A percentile compares a stretch with the other conserved stretches of the same genome.
Conservation (phyloP, 306 rosid genomes). For the Lathyrus tuberosus region DNA sequence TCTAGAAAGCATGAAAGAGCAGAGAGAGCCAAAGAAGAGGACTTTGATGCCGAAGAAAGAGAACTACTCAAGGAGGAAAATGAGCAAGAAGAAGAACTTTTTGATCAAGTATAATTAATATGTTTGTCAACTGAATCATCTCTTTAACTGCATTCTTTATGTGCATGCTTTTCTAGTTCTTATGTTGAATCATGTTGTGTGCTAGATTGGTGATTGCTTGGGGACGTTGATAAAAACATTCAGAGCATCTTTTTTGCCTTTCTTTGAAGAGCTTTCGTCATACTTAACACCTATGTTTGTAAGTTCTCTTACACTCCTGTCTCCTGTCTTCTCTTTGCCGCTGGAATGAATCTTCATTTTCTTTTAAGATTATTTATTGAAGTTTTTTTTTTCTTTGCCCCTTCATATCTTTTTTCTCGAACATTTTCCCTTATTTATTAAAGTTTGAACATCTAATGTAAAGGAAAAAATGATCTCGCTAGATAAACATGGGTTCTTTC, state of each 20-base stretch:
- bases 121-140: conserved; percentile 21
- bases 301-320: conserved; percentile 43
- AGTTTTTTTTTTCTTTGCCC: conserved; percentile 14
- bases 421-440: background rate
- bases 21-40: conserved; percentile 89
- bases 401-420: background rate
- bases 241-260: conserved; percentile 86
- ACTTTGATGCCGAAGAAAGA: conserved; percentile 93
- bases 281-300: conserved; percentile 97
- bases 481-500: background rate
- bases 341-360: background rate
- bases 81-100: conserved; percentile 98
- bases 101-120: conserved; percentile 69
- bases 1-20: conserved; percentile 87
- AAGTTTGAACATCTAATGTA: background rate
- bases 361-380: conserved; percentile 17
- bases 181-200: conserved; percentile 32
- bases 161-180: conserved; percentile 21
- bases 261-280: conserved; percentile 88
- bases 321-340: conserved; percentile 6
- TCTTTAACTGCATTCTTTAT: conserved; percentile 18
- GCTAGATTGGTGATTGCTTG: conserved; percentile 92
- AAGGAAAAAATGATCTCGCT: background rate
- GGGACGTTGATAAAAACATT: conserved; percentile 93
- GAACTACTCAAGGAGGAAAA: conserved; percentile 92